Evolutionary conservation across 2,329 filamentous ascomycete species (phyloP).

Genomic region (Gnomoniopsis sp.): DNA sequence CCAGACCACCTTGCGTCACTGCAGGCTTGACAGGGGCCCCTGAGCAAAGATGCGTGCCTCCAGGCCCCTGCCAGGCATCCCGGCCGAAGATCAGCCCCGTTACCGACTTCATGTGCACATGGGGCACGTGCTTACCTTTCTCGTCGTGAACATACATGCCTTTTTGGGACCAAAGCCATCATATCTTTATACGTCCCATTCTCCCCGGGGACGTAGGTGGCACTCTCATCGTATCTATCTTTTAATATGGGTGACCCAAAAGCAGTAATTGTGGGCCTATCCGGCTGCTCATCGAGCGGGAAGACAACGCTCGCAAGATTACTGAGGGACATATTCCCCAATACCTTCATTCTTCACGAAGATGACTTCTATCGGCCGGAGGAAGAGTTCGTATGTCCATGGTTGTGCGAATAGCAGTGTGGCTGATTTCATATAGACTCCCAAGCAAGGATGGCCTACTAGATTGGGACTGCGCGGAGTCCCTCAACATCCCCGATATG

Average conservation of each 20-base stretch:
- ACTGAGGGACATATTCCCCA: slow-evolving; percentile 75
- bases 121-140: background rate
- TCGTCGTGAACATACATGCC: no score
- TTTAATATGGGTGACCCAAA: slow-evolving; percentile 34
- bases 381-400: slow-evolving; percentile 49
- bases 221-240: background rate
- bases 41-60: background rate
- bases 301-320: slow-evolving; percentile 92
- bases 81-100: background rate
- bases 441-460: slow-evolving; percentile 59
- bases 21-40: slow-evolving; percentile 4
- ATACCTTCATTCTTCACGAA: slow-evolving; percentile 81
- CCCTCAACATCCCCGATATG: slow-evolving; percentile 71
- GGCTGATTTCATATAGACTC: slow-evolving; percentile 37
- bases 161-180: no score
- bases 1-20: slow-evolving; percentile 15
- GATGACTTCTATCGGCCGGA: slow-evolving; percentile 95
- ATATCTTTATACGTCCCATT: no score
- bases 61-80: slow-evolving; percentile 4
- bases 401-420: no score
- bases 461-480: slow-evolving; percentile 89
- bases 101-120: background rate
- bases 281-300: slow-evolving; percentile 86
- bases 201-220: no score
- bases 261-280: slow-evolving; percentile 72